Evolutionary conservation across 352 stramenopile species (phyloP), one percentile per base, ranked within the genome.

Genomic region (Pythium scleroteichum): DNA sequence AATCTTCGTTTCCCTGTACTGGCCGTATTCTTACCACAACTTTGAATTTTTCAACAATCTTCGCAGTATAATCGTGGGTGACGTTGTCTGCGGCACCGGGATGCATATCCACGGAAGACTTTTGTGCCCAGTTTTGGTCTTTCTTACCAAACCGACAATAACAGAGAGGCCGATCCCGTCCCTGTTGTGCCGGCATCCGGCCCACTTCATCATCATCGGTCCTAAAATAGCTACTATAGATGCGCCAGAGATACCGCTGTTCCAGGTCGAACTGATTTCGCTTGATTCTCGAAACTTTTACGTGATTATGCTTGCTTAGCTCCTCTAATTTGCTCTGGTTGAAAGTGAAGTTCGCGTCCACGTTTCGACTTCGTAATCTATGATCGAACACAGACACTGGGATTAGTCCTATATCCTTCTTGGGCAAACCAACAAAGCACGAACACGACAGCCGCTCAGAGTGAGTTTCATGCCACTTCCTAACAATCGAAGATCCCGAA

Each of bases 391-490:
- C n/a, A n/a, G n/a, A n/a, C n/a, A n/a, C n/a, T n/a, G n/a, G n/a
- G n/a, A n/a, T n/a, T n/a, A n/a, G n/a, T n/a, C n/a, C 35, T 20
- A 29, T 0, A 10, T 20, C 24, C n/a, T 16, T 19, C 9, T 42
- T 22, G 22, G 32, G 10, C 2, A 50, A 17, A 24, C 8, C 26
- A 10, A 40, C 19, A 6, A 9, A 13, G 14, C 5, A 75, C 77
- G 19, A 72, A 92, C 83, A 47, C 73, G 69, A 67, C 83, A 92
- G 9, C 81, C 81, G 19, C 79, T 72, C 20, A 92, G 64, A 0
- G 84, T 94, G 35, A 90, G 52, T 47, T 77, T 76, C 63, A 90
- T 94, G 16, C 84, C 84, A n/a, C 62, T 79, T 17, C 72, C 71
- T 10, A 94, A 65, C 22, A 41, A 49, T 13, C 73, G 57, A 16